Percentiles rank a stretch among this genome's conserved stretches.
Evolutionary conservation across 2,329 filamentous ascomycete genomes (phyloP).

Genomic region (Aspergillus sp.): DNA sequence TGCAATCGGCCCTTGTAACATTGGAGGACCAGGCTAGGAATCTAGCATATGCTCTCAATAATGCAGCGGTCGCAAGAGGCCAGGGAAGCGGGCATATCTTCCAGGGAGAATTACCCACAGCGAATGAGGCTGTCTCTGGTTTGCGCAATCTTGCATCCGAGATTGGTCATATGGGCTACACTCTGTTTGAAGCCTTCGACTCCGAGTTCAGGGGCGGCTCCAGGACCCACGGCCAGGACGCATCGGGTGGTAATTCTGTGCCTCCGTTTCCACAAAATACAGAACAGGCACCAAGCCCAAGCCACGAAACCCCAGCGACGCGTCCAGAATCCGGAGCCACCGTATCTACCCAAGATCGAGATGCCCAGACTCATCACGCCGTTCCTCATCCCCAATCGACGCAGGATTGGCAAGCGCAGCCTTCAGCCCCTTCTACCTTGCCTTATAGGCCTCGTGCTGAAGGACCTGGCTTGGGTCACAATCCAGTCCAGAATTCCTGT

Average conservation of each 20-base stretch:
- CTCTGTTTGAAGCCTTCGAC: slow-evolving; percentile 38
- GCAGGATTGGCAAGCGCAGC: neutral
- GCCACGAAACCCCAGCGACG: neutral
- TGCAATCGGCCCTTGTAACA: slow-evolving; percentile 34
- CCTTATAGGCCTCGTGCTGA: neutral
- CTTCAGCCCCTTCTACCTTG: neutral
- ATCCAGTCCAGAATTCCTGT: too few relatives aligned
- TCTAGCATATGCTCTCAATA: slow-evolving; percentile 35
- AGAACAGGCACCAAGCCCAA: neutral
- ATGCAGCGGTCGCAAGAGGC: slow-evolving; percentile 33
- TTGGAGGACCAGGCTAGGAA: slow-evolving; percentile 38
- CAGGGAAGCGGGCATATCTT: slow-evolving; percentile 36
- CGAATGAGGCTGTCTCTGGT: slow-evolving; percentile 36
- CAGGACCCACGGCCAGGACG: slow-evolving; percentile 5
- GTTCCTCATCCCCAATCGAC: neutral
- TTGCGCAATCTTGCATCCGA: slow-evolving; percentile 42
- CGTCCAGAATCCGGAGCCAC: neutral
- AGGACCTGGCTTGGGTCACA: too few relatives aligned
- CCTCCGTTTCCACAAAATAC: neutral
- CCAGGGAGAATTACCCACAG: slow-evolving; percentile 33
- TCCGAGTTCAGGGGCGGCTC: slow-evolving; percentile 27
- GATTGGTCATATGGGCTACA: slow-evolving; percentile 37
- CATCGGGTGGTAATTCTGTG: slow-evolving; percentile 4
- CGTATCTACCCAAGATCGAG: neutral
- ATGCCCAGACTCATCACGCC: neutral